Evolutionary conservation across 1,139 yeast genomes (phyloP).

Genomic region (Petasospora rhodanensis): DNA sequence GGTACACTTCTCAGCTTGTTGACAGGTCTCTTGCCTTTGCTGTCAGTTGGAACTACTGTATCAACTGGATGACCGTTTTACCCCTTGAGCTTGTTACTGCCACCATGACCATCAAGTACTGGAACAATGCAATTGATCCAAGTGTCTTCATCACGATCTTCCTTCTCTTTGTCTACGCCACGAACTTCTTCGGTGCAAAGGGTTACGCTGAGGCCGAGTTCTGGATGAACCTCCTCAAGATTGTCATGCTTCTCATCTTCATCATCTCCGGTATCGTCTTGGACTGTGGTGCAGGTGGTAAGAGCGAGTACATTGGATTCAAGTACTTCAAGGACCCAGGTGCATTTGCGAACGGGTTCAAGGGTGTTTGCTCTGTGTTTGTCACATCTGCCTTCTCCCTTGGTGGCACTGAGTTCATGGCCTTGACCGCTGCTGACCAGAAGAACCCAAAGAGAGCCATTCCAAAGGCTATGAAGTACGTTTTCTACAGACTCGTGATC

Average conservation of each 20-base stretch:
- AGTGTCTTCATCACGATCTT: constrained; percentile 57
- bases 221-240: constrained; percentile 48
- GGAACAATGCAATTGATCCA: constrained; percentile 48
- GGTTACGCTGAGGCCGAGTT: constrained; percentile 71
- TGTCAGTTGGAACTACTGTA: constrained; percentile 68
- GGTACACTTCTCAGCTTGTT: constrained; percentile 60
- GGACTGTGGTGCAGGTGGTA: constrained; percentile 55
- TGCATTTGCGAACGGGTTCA: constrained; percentile 58
- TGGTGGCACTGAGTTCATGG: constrained; percentile 78
- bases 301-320: constrained; percentile 48
- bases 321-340: constrained; percentile 49
- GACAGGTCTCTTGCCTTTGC: constrained; percentile 74
- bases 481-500: constrained; percentile 64
- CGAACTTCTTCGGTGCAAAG: constrained; percentile 58
- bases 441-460: constrained; percentile 62
- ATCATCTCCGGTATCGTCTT: constrained; percentile 54
- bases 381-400: constrained; percentile 80
- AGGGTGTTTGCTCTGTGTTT: constrained; percentile 79
- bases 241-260: constrained; percentile 53
- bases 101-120: constrained; percentile 57
- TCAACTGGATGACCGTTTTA: constrained; percentile 70
- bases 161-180: constrained; percentile 41
- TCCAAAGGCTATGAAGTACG: constrained; percentile 68
- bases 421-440: constrained; percentile 83
- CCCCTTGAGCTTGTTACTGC: constrained; percentile 76